A percentile compares a stretch with the other conserved stretches of the same genome.
Conservation (phyloP, 2,329 filamentous ascomycete genomes). For the Trichoderma aggressivum region DNA sequence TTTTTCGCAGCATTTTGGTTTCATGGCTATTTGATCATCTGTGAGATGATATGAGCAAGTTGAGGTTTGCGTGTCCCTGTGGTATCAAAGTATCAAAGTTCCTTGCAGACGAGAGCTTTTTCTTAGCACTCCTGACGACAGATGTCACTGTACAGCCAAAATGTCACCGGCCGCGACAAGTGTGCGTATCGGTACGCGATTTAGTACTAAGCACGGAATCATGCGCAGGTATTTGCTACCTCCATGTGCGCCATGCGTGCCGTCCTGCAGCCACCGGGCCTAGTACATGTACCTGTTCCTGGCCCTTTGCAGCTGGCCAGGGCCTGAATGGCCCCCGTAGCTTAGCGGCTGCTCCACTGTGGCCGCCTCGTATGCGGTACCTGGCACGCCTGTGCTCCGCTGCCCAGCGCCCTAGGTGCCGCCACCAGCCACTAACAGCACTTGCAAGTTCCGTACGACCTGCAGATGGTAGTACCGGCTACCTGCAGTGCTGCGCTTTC, state of each 20-base stretch:
- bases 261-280: not conserved
- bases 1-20: not conserved
- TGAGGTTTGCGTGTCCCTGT: not conserved
- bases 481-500: not conserved
- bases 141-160: not conserved
- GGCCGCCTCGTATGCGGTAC: conserved; percentile 16
- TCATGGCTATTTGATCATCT: not conserved
- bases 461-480: not conserved
- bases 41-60: not conserved
- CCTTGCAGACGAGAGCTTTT: not conserved
- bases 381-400: not conserved
- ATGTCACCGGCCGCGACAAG: not conserved
- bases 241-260: not conserved
- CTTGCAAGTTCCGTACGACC: not conserved
- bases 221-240: not conserved
- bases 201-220: not conserved
- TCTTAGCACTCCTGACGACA: not conserved
- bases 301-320: not conserved
- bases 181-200: not conserved
- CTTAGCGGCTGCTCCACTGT: conserved; percentile 14
- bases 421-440: not conserved
- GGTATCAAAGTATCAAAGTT: not conserved
- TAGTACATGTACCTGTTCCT: not conserved
- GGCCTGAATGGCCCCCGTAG: not conserved
- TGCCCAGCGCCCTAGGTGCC: not conserved